Base-by-base conservation (phyloP, 2,329 filamentous ascomycete genomes). In the Daldinia sp. region DNA sequence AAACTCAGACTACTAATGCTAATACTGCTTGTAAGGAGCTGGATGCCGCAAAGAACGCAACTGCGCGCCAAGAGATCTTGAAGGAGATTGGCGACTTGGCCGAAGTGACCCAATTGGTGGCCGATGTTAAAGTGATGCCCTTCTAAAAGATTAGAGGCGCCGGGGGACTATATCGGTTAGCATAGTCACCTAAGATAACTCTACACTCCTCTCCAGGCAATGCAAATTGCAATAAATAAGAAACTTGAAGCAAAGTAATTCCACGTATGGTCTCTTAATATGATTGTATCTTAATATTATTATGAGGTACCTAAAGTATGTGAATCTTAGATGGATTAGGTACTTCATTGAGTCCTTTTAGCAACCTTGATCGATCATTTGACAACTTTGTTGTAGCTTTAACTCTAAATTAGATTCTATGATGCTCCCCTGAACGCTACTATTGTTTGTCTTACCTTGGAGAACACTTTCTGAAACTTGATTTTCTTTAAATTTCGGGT, bases 81-180 rank as follows among this genome's bases (percentile, higher is more conserved):
- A 53, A 39, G 23, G 60, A 56, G n/a, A 30, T 72, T 6, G 39
- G 54, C 15, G 41, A 20, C 6, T 12, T 65, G 48, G 70, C 70
- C 4, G 60, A 68, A 33, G 48, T 72, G 28, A 72, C 65, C n/a
- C 63, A 60, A 18, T 33, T 66, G 10, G 60, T 70, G 23, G 46
- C 58, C 48, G 65, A 70, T n/a, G 46, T 67, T n/a, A 54, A 66
- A 33, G 23, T 28, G 10, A 44, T 65, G 10, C 44, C 65, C 15
- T 18, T 63, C 23, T 62, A 33, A 66, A 42, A 37, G 28, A 5
- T 7, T 26, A 23, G 7, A 10, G 33, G 33, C 33, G 9, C 33
- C 33, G 9, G 33, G 10, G 33, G 33, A 35, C 5, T 1, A 6
- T 0, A 54, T 37, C 51, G 7, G 39, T 4, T 5, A 4, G 12